phyloP scores from a whole-genome alignment of 148 eudicot species.

The Fallopia convolvulus region DNA sequence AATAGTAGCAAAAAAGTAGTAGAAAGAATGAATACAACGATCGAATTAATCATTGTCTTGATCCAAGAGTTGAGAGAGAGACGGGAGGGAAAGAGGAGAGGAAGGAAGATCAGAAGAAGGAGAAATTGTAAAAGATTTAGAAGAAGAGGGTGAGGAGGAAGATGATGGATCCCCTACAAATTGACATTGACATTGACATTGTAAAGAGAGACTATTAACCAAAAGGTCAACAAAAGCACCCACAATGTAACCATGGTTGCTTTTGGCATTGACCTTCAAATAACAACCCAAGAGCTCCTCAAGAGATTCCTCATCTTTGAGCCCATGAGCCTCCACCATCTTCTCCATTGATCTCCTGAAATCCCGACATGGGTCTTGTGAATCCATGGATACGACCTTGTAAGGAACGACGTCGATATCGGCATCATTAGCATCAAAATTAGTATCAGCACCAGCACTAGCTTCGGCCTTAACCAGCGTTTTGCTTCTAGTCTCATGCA shows the following conservation, averaged over 20 bases:
- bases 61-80: background rate
- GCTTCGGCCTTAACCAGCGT: background rate
- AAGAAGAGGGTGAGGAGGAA: conserved; percentile 16
- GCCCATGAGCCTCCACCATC: conserved; percentile 72
- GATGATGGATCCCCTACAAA: conserved; percentile 28
- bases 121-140: conserved; percentile 17
- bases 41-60: conserved; percentile 14
- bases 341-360: conserved; percentile 77
- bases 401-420: background rate
- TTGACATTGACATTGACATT: too few relatives aligned
- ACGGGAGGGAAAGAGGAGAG: conserved; percentile 20
- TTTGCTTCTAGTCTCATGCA: background rate
- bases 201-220: conserved; percentile 18
- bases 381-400: conserved; percentile 49
- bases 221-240: conserved; percentile 79
- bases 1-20: too few relatives aligned
- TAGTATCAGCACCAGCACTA: too few relatives aligned
- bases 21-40: too few relatives aligned
- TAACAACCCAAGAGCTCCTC: conserved; percentile 66
- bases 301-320: conserved; percentile 53
- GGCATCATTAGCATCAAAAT: too few relatives aligned
- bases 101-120: conserved; percentile 18
- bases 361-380: conserved; percentile 53
- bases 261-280: conserved; percentile 46
- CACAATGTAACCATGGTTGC: conserved; percentile 63